Percentiles rank a stretch among this genome's conserved stretches.
Evolutionary conservation across 495 filamentous ascomycete genomes (phyloP).

Genomic region (Xylaria scruposa): DNA sequence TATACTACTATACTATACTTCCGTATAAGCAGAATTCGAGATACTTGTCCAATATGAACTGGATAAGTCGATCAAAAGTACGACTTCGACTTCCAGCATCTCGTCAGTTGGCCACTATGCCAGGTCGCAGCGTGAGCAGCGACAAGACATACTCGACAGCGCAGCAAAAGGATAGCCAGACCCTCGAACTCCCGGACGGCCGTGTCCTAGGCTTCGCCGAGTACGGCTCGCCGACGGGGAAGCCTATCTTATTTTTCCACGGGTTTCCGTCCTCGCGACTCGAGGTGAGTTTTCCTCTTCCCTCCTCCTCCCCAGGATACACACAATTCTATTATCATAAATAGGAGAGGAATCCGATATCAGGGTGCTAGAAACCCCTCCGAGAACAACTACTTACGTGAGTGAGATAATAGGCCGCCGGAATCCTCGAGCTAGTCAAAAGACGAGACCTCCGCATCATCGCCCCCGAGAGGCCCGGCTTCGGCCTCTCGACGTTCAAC

Average conservation of each 20-base stretch:
- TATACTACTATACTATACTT: background rate
- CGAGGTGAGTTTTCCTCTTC: background rate
- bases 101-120: background rate
- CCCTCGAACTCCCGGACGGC: background rate
- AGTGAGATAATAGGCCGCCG: background rate
- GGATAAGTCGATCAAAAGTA: background rate
- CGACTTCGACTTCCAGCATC: background rate
- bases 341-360: too few relatives aligned
- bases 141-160: background rate
- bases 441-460: background rate
- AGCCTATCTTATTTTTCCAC: conserved; percentile 4
- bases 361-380: too few relatives aligned
- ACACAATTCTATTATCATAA: too few relatives aligned
- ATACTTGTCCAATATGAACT: background rate
- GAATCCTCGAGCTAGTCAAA: background rate
- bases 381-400: background rate
- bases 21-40: background rate
- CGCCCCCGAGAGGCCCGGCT: background rate
- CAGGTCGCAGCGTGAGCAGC: background rate
- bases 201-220: conserved; percentile 1
- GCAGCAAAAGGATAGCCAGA: background rate
- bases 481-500: background rate
- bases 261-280: background rate
- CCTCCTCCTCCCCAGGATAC: background rate
- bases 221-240: background rate